A percentile compares a stretch with the other conserved stretches of the same genome.
Conservation (phyloP, 23 red algal species). For the Gracilaria domingensis region DNA sequence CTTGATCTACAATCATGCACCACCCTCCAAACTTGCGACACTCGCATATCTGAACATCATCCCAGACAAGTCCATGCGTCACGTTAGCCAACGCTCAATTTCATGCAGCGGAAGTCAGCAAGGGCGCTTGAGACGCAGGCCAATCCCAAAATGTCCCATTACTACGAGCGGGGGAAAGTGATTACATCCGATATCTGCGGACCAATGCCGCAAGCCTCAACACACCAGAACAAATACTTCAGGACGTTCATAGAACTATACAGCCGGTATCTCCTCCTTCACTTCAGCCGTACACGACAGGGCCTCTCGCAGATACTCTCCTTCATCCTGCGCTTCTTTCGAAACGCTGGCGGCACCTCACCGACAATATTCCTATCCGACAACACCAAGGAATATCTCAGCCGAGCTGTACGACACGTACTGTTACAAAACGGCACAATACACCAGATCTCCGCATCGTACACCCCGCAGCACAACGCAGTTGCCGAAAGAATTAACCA, state of each 20-base stretch:
- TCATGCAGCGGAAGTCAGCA: not conserved
- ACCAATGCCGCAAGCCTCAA: constrained; percentile 10
- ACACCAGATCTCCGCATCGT: not conserved
- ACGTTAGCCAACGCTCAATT: not conserved
- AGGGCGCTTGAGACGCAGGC: not conserved
- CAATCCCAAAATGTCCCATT: not conserved
- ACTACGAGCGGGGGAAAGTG: not conserved
- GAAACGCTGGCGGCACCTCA: not conserved
- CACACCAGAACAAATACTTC: constrained; percentile 13
- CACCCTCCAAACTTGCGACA: not conserved
- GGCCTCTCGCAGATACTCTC: not conserved
- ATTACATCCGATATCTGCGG: constrained; percentile 28
- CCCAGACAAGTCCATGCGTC: not conserved
- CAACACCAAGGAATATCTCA: constrained; percentile 40
- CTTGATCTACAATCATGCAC: not conserved
- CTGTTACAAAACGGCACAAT: not conserved
- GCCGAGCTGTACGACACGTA: not conserved
- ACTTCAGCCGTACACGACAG: not conserved
- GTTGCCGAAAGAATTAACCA: constrained; percentile 42
- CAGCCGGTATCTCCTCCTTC: not conserved
- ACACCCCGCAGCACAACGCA: constrained; percentile 32
- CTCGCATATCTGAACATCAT: not conserved
- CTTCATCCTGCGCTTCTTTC: not conserved
- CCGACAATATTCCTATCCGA: not conserved
- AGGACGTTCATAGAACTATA: constrained; percentile 42